Conservation (phyloP, 2,329 filamentous ascomycete species). For the Tricladium varicosporioides region DNA sequence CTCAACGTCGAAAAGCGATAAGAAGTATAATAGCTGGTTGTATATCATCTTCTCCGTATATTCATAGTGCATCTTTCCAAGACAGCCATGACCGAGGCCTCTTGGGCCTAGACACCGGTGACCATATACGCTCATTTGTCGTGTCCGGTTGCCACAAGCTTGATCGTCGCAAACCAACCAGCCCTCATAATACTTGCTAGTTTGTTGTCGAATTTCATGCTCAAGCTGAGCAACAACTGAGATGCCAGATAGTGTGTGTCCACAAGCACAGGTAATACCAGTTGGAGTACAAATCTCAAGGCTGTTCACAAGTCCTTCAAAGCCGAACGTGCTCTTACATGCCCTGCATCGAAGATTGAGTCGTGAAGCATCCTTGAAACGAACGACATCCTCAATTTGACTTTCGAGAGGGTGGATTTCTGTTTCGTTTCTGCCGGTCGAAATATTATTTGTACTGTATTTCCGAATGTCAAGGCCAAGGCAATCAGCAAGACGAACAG, state of each 20-base stretch:
- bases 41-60: constrained; percentile 87
- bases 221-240: constrained; percentile 86
- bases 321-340: constrained; percentile 71
- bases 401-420: constrained; percentile 91
- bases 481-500: constrained; percentile 85
- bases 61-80: constrained; percentile 86
- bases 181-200: constrained; percentile 84
- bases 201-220: constrained; percentile 73
- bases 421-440: constrained; percentile 51
- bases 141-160: constrained; percentile 80
- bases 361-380: constrained; percentile 78
- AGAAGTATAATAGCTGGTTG: constrained; percentile 90
- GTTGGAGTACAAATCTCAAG: constrained; percentile 63
- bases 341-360: constrained; percentile 76
- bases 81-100: constrained; percentile 79
- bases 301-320: constrained; percentile 69
- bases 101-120: constrained; percentile 84
- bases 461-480: constrained; percentile 87
- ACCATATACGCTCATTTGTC: constrained; percentile 92
- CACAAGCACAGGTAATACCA: constrained; percentile 73
- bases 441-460: constrained; percentile 68
- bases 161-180: constrained; percentile 90
- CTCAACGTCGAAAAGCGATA: constrained; percentile 84
- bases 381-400: constrained; percentile 86
- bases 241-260: constrained; percentile 65